Conservation (phyloP, 2,329 filamentous ascomycete species). For the Proliferodiscus dingleyae region DNA sequence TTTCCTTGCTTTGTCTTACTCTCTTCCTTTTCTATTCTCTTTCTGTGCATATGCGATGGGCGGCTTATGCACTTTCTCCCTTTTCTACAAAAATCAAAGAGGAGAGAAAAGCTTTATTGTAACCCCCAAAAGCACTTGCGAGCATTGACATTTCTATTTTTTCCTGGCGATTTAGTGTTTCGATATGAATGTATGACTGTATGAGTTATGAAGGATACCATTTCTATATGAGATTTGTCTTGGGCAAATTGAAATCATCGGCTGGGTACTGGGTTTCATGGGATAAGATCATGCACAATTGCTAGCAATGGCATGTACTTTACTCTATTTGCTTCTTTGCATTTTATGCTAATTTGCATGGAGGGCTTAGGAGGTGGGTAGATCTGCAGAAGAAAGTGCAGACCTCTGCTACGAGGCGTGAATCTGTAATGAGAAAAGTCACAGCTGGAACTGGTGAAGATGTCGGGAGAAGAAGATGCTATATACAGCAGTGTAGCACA, state of each 20-base stretch:
- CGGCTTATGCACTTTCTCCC: conserved; percentile 21
- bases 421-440: not conserved
- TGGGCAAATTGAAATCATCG: conserved; percentile 9
- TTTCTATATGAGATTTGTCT: conserved; percentile 8
- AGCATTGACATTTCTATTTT: conserved; percentile 11
- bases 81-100: conserved; percentile 20
- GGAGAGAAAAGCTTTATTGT: conserved; percentile 21
- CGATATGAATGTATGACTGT: conserved; percentile 27
- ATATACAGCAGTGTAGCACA: not conserved
- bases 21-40: conserved; percentile 16
- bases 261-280: conserved; percentile 9
- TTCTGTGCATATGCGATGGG: conserved; percentile 21
- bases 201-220: conserved; percentile 27
- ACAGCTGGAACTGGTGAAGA: not conserved
- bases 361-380: conserved; percentile 15
- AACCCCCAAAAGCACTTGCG: conserved; percentile 24
- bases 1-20: conserved; percentile 12
- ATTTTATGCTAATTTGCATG: conserved; percentile 21
- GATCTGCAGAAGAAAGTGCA: conserved; percentile 18
- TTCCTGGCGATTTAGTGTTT: conserved; percentile 18
- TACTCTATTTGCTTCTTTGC: conserved; percentile 16
- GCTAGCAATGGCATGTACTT: conserved; percentile 28
- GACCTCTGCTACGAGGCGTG: conserved; percentile 8
- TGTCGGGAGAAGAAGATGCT: not conserved
- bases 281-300: conserved; percentile 21